Evolutionary conservation across 2,329 filamentous ascomycete species (phyloP).

Genomic region (Fusarium sororula): DNA sequence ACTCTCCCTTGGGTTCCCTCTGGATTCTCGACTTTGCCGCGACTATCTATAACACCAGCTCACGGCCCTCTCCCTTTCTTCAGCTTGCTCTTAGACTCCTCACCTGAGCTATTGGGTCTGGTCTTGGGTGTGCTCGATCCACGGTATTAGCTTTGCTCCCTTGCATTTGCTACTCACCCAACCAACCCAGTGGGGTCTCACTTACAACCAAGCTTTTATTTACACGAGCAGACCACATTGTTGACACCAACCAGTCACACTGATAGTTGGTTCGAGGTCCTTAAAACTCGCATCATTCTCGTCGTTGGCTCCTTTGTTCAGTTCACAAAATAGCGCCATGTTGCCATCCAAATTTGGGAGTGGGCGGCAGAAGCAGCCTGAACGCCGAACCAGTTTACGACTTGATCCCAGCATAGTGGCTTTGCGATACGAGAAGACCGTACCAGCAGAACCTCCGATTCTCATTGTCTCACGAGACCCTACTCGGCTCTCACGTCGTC

Average conservation of each 20-base stretch:
- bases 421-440: slow-evolving; percentile 69
- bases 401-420: slow-evolving; percentile 62
- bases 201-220: slow-evolving; percentile 19
- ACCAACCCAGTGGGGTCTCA: slow-evolving; percentile 24
- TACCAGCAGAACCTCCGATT: slow-evolving; percentile 66
- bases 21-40: slow-evolving; percentile 5
- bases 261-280: neutral
- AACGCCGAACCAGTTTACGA: slow-evolving; percentile 50
- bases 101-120: slow-evolving; percentile 17
- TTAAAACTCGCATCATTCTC: slow-evolving; percentile 11
- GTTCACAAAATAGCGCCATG: slow-evolving; percentile 38
- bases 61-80: slow-evolving; percentile 6
- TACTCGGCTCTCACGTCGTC: slow-evolving; percentile 44
- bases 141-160: slow-evolving; percentile 28
- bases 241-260: slow-evolving; percentile 21
- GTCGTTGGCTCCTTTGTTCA: slow-evolving; percentile 16
- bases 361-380: slow-evolving; percentile 54
- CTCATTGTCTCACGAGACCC: slow-evolving; percentile 58
- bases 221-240: slow-evolving; percentile 11
- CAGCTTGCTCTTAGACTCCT: slow-evolving; percentile 2
- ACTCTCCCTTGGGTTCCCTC: slow-evolving; percentile 23
- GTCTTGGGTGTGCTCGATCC: slow-evolving; percentile 20
- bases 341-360: slow-evolving; percentile 55
- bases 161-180: slow-evolving; percentile 29
- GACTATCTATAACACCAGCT: slow-evolving; percentile 24